phyloP scores from a whole-genome alignment of 2,329 filamentous ascomycete species.

The Rhinocladiella similis region DNA sequence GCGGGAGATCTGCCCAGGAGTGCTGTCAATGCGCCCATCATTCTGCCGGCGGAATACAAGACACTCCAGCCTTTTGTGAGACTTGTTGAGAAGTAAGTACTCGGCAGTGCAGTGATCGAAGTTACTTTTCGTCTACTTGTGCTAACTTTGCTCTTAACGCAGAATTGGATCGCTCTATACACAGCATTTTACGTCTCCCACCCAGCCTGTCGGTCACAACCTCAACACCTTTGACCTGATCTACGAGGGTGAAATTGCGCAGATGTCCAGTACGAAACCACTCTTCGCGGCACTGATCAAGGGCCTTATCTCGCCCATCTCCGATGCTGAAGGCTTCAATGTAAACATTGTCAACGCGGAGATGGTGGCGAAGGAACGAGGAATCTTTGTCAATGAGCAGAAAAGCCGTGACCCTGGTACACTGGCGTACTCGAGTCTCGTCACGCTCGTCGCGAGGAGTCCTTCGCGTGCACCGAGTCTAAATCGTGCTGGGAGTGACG shows the following conservation, averaged over 20 bases:
- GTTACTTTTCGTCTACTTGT: too few species aligned
- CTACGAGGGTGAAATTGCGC: conserved; percentile 74
- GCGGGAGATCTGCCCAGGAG: conserved; percentile 70
- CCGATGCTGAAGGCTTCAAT: conserved; percentile 63
- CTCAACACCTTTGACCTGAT: conserved; percentile 66
- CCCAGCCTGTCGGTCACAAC: conserved; percentile 56
- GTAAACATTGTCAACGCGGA: conserved; percentile 83
- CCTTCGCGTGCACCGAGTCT: conserved; percentile 40
- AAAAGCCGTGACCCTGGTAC: conserved; percentile 61
- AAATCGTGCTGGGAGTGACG: conserved; percentile 30
- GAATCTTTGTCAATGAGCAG: conserved; percentile 74
- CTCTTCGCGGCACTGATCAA: conserved; percentile 78
- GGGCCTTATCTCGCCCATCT: conserved; percentile 70
- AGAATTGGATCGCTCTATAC: conserved; percentile 74
- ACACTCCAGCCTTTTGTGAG: conserved; percentile 75
- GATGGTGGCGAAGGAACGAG: conserved; percentile 73
- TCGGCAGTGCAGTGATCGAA: background rate
- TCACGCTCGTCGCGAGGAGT: conserved; percentile 63
- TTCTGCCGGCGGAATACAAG: conserved; percentile 76
- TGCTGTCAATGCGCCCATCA: conserved; percentile 79
- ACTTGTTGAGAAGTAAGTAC: conserved; percentile 63
- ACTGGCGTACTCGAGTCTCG: conserved; percentile 68
- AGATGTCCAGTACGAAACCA: conserved; percentile 72
- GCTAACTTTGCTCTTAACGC: background rate
- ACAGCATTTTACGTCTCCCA: conserved; percentile 62